Conservation (phyloP, 768 basidiomycete genomes). For the Suillus subalutaceus region DNA sequence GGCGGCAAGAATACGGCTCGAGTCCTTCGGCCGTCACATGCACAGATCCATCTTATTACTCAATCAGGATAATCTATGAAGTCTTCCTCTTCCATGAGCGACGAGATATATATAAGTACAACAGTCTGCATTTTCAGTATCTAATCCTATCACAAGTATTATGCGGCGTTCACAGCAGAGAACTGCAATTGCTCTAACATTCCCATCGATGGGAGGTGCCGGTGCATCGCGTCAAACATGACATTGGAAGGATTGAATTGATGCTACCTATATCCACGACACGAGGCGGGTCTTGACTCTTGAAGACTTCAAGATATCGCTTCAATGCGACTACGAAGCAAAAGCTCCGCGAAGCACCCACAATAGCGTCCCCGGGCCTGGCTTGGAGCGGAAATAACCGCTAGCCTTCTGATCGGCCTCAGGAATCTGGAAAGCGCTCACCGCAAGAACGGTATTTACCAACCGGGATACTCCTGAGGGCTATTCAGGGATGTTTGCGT, state of each 20-base stretch:
- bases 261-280: background rate
- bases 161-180: background rate
- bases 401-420: background rate
- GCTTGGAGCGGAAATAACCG: slow-evolving; percentile 1
- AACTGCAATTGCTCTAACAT: background rate
- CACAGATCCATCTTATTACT: background rate
- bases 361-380: no score
- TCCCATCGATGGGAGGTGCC: background rate
- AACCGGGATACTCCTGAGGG: background rate
- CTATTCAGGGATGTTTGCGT: background rate
- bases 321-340: background rate
- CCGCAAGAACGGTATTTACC: slow-evolving; percentile 2
- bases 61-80: background rate
- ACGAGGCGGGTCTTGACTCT: background rate
- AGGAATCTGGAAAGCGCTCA: slow-evolving; percentile 5
- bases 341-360: background rate
- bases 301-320: background rate
- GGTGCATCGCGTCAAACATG: background rate
- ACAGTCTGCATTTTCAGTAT: background rate
- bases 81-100: background rate
- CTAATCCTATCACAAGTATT: background rate
- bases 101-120: background rate
- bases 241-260: background rate
- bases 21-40: background rate
- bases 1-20: background rate